Evolutionary conservation across 1,284 basidiomycete genomes (phyloP), one percentile per base, ranked within the genome.

Genomic region (Bjerkandera adusta): DNA sequence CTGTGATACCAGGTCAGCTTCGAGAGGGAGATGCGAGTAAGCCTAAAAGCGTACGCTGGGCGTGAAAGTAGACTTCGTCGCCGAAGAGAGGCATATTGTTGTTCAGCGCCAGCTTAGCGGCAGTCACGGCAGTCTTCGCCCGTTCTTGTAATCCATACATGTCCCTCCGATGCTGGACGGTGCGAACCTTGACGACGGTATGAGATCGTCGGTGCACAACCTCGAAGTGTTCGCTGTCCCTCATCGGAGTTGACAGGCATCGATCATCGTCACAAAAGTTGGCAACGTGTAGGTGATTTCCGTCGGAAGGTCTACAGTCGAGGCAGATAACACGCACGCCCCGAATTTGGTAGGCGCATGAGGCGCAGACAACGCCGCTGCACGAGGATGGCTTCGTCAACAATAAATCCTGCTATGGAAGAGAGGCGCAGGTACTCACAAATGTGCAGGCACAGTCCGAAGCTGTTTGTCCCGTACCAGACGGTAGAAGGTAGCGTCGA

Each of bases 101-200:
- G 12, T 40, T 27, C 27, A 49, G 18, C n/a, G 22, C 4, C 4
- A 20, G 25, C 29, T 34, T 42, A 3, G 47, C 47, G 1, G 27
- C 22, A 6, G 47, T 25, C 1, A 58, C 21, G 4, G 56, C 46
- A 11, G 5, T 30, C 44, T 56, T 56, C 2, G 60, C 57, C 15
- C 53, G 42, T 12, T 52, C 52, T 10, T 59, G 52, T 29, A 56
- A 47, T 12, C 51, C 50, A 32, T 45, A 51, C 47, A 61, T 57
- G 18, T 62, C 52, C 20, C 60, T 45, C 11, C 40, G 39, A 33
- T 64, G 59, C 18, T 60, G 45, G 15, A 62, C 45, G 6, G 56
- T 52, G 11, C 60, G 59, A 4, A 65, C 50, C 34, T 66, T 66
- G 41, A 63, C 47, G 15, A 65, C 27, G 38, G 63, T 59, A 45